These are phyloP conservation scores for Aureobasidium sp. DNA, from an alignment of 2,329 filamentous ascomycete species.

Conservation along the genomic window DNA sequence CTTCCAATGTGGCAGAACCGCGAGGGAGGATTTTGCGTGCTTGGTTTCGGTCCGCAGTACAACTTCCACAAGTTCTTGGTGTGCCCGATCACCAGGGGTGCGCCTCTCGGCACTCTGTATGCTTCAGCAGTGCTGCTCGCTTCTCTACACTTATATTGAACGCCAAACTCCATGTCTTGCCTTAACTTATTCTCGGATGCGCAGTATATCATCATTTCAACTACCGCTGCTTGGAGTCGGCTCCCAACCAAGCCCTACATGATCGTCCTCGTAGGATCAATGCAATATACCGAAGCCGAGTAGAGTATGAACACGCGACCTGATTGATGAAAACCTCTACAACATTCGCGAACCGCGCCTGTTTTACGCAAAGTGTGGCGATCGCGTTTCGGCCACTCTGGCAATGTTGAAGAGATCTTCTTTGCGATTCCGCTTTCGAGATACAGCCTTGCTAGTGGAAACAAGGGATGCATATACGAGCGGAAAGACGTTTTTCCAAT, in stretches of 20 bases:
- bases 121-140: background rate
- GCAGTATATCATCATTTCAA: background rate
- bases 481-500: background rate
- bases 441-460: background rate
- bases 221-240: background rate
- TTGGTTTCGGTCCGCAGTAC: no score
- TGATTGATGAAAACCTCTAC: background rate
- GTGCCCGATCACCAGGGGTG: background rate
- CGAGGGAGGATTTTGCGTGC: no score
- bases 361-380: background rate
- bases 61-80: background rate
- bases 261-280: background rate
- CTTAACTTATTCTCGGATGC: background rate
- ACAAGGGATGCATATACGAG: background rate
- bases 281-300: background rate
- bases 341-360: background rate
- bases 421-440: background rate
- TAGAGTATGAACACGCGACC: background rate
- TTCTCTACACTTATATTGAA: background rate
- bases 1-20: no score
- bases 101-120: background rate
- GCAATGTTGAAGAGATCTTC: background rate
- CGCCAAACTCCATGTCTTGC: background rate
- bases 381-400: background rate
- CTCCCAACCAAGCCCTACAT: background rate